Conservation (phyloP, 208 protist species). For the Herpetomonas samuelpessoai region DNA sequence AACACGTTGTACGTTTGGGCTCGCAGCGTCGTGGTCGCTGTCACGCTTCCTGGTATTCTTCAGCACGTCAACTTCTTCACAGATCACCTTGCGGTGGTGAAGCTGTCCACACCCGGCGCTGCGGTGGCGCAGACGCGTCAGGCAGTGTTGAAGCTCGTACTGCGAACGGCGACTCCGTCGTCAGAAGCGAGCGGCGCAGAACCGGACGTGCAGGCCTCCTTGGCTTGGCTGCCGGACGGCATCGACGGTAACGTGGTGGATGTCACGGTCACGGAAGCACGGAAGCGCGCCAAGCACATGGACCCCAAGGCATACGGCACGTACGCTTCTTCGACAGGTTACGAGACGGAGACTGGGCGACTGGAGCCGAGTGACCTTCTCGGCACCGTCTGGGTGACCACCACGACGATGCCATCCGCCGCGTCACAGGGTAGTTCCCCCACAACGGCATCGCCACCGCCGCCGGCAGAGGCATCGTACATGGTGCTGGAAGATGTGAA, state of each 20-base stretch:
- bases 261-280: not conserved
- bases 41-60: constrained; percentile 23
- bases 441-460: not conserved
- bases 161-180: no score
- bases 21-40: constrained; percentile 4
- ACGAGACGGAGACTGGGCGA: not conserved
- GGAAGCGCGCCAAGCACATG: not conserved
- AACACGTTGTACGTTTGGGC: not conserved
- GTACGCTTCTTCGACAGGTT: not conserved
- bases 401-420: not conserved
- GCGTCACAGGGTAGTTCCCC: not conserved
- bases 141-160: no score
- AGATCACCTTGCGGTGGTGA: constrained; percentile 15
- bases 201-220: not conserved
- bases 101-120: not conserved
- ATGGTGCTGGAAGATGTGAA: constrained; percentile 27
- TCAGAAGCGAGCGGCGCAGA: no score
- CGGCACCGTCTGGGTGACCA: not conserved
- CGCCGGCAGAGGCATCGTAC: not conserved
- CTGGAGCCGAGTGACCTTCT: constrained; percentile 2
- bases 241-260: not conserved
- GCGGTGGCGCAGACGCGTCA: no score
- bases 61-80: constrained; percentile 22
- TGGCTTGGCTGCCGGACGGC: constrained; percentile 1
- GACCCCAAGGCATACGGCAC: not conserved